Evolutionary conservation across 2,329 filamentous ascomycete species (phyloP), one percentile per base, ranked within the genome.

Genomic region (Stagonosporopsis chrysanthemi): DNA sequence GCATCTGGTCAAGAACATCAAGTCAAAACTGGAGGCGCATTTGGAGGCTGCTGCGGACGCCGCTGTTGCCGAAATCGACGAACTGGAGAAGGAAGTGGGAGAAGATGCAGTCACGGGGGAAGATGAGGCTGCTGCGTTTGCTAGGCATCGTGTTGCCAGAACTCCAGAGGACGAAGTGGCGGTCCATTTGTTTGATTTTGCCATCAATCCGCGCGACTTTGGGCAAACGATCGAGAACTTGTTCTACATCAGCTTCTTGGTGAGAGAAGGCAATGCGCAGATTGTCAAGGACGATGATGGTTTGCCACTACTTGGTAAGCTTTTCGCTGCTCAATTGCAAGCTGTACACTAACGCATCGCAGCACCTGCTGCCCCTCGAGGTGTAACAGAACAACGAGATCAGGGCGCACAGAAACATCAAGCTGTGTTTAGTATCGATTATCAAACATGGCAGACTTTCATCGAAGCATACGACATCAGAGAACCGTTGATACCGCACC

Each of bases 221-320:
- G 91, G 91, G 0, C 95, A 99, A 76, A 97, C 92, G 0, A 88
- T 99, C 6, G 95, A 99, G 74, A 99, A 99, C 68, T 82, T 99
- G 68, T 99, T 99, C 76, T 98, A 98, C 74, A 86, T 97, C 66
- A 96, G 91, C 73, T 99, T 99, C 71, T 79, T 99, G 59, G 92
- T 98, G 58, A 87, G 91, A 56, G 95, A 99, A 77, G 92, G 92
- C 11, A 86, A 85, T 58, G 85, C 92, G 6, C 86, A 86, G 31
- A 83, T 99, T n/a, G 82, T 85, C 3, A 84, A 87, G 53, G 93
- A 97, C 69, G 83, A 87, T 12, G 79, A 89, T 58, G 88, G 85
- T 1, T 79, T 97, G 39, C 93, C 93, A n/a, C 87, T 91, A 22
- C 77, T 98, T 45, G 82, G 92, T 96, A 82, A 81, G 90, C 83